phyloP scores from a whole-genome alignment of 208 protist genomes.

The Wallacemonas sp. region DNA sequence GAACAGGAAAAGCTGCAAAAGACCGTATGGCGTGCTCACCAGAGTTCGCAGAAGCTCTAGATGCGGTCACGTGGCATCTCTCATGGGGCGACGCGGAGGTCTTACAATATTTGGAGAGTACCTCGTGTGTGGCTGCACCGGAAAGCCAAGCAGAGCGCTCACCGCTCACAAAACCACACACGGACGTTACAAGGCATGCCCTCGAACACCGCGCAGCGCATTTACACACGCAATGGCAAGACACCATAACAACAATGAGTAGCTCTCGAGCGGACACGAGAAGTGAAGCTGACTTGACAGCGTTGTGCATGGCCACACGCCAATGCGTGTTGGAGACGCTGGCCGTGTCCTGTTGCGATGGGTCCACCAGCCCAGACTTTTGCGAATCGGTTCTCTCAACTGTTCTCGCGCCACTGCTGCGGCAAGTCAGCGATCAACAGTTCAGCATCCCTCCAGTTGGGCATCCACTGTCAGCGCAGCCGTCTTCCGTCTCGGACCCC shows the following conservation, averaged over 20 bases:
- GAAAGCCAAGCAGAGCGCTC: neutral
- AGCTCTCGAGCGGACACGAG: too few species aligned
- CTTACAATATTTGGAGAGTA: neutral
- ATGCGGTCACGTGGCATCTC: neutral
- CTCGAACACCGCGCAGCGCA: too few species aligned
- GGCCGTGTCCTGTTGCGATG: neutral
- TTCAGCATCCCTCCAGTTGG: too few species aligned
- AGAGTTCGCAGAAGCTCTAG: neutral
- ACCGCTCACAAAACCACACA: neutral
- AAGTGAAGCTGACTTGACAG: too few species aligned
- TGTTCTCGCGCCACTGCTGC: neutral
- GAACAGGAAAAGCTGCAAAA: neutral
- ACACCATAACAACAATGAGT: too few species aligned
- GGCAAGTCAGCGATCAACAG: too few species aligned
- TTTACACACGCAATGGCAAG: too few species aligned
- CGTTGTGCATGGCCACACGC: neutral
- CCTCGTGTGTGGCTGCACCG: neutral
- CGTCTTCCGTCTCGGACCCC: too few species aligned
- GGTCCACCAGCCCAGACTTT: too few species aligned
- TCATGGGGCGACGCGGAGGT: slow-evolving; percentile 6
- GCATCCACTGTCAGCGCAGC: too few species aligned
- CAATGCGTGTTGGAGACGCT: neutral
- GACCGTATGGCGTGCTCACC: neutral
- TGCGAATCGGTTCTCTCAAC: too few species aligned
- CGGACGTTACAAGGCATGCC: neutral